phyloP scores from a whole-genome alignment of 2,329 filamentous ascomycete species.

The Alternaria triticimaculans region DNA sequence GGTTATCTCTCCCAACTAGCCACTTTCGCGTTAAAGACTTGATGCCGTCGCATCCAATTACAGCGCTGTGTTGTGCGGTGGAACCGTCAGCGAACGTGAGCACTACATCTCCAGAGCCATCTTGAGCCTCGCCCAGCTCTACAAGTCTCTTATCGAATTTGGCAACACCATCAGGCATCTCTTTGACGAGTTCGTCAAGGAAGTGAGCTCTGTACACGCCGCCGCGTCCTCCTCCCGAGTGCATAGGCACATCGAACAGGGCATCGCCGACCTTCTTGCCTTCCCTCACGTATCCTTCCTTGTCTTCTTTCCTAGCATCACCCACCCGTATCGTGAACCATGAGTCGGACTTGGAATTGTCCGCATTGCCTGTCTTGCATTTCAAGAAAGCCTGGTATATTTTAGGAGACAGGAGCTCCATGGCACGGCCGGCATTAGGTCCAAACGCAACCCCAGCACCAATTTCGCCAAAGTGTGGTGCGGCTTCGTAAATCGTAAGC shows the following conservation, averaged over 20 bases:
- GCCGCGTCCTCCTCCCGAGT: conserved; percentile 34
- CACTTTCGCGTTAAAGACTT: conserved; percentile 63
- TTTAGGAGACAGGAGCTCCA: conserved; percentile 60
- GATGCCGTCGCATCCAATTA: conserved; percentile 71
- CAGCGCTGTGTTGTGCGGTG: conserved; percentile 54
- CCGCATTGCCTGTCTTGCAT: conserved; percentile 50
- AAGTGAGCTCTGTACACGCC: conserved; percentile 59
- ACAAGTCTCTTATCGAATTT: conserved; percentile 53
- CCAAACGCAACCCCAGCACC: conserved; percentile 65
- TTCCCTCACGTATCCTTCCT: conserved; percentile 34
- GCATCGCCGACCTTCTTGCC: conserved; percentile 41
- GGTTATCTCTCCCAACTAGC: conserved; percentile 57
- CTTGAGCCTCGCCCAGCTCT: conserved; percentile 35
- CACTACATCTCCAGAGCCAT: conserved; percentile 44
- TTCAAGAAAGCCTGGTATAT: conserved; percentile 50
- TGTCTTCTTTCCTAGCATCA: conserved; percentile 39
- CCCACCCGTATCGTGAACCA: conserved; percentile 45
- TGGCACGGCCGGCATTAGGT: conserved; percentile 62
- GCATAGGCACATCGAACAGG: conserved; percentile 36
- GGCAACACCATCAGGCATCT: conserved; percentile 54
- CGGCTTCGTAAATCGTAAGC: conserved; percentile 64
- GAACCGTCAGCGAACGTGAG: conserved; percentile 57
- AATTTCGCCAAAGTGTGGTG: conserved; percentile 62
- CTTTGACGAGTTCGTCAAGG: conserved; percentile 58
- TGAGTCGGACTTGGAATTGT: conserved; percentile 26